phyloP scores from a whole-genome alignment of 2,329 filamentous ascomycete species.

The Colletotrichum agaves region DNA sequence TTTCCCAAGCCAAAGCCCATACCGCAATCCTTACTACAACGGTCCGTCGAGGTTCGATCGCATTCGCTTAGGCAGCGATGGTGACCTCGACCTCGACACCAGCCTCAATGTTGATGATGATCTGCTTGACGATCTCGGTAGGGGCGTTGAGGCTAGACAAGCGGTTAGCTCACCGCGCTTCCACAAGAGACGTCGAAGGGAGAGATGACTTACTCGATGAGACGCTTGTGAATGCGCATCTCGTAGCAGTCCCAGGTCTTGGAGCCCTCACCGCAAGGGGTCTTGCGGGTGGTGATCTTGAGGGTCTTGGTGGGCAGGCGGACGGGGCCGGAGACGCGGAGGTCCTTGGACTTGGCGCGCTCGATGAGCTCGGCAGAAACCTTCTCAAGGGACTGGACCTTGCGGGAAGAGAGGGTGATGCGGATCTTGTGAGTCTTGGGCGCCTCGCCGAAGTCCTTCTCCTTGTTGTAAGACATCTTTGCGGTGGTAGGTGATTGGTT shows the following conservation, averaged over 20 bases:
- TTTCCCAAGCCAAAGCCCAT: constrained; percentile 29
- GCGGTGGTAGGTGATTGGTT: constrained; percentile 30
- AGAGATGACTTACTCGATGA: constrained; percentile 79
- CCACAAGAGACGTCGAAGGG: neutral
- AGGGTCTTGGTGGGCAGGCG: constrained; percentile 97
- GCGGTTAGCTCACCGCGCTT: constrained; percentile 30
- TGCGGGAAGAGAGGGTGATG: constrained; percentile 83
- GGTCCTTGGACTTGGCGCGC: constrained; percentile 97
- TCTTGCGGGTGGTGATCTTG: constrained; percentile 98
- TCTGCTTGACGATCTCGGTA: constrained; percentile 97
- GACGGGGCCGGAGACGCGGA: constrained; percentile 91
- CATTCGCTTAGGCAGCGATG: constrained; percentile 80
- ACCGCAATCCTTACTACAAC: constrained; percentile 26
- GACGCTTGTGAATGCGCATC: constrained; percentile 99
- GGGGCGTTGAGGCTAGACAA: constrained; percentile 83
- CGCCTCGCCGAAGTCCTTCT: constrained; percentile 93
- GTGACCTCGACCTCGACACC: constrained; percentile 95
- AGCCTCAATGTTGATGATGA: constrained; percentile 96
- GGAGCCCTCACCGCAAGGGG: constrained; percentile 97
- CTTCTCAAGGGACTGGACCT: constrained; percentile 96
- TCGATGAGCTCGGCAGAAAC: constrained; percentile 98
- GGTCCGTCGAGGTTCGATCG: constrained; percentile 13
- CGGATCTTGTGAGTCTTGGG: constrained; percentile 98
- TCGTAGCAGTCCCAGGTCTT: constrained; percentile 99
- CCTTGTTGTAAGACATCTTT: constrained; percentile 93